Conservation (phyloP, 2,329 filamentous ascomycete genomes). For the Aspergillus sp. region DNA sequence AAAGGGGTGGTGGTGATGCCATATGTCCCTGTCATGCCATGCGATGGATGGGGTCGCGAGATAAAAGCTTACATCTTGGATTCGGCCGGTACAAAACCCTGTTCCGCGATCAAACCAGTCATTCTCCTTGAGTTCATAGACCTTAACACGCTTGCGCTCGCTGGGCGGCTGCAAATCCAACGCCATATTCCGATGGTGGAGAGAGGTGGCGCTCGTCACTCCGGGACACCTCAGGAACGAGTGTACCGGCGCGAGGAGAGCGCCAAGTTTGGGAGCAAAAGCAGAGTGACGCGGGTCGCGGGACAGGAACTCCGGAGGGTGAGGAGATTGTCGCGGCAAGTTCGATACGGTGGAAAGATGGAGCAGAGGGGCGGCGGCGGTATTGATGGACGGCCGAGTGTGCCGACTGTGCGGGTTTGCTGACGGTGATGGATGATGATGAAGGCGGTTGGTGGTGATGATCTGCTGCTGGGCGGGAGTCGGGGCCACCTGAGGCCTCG, state of each 20-base stretch:
- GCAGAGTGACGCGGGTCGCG: constrained; percentile 20
- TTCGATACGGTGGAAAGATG: constrained; percentile 31
- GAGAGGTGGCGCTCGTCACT: constrained; percentile 44
- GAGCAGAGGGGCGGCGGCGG: constrained; percentile 21
- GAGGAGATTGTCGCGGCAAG: constrained; percentile 18
- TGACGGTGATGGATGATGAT: constrained; percentile 25
- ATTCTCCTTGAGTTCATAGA: constrained; percentile 97
- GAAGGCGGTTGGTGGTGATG: constrained; percentile 22
- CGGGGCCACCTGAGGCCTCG: constrained; percentile 40
- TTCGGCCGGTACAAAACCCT: constrained; percentile 85
- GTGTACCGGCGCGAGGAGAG: constrained; percentile 40
- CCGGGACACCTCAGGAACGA: constrained; percentile 42
- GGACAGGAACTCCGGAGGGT: constrained; percentile 18
- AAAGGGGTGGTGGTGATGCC: constrained; percentile 14
- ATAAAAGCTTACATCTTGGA: constrained; percentile 66
- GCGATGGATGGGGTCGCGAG: constrained; percentile 13
- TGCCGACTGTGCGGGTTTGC: constrained; percentile 6
- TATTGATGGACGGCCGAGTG: constrained; percentile 9
- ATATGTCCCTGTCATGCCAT: constrained; percentile 16
- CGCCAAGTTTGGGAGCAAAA: constrained; percentile 22
- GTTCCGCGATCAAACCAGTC: constrained; percentile 99
- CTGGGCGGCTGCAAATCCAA: constrained; percentile 53
- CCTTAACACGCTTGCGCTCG: constrained; percentile 78
- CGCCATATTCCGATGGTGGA: constrained; percentile 49
- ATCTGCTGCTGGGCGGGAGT: constrained; percentile 23